Percentiles rank a stretch among this genome's conserved stretches.
Conservation (phyloP, 73 alveolate genomes). For the Uronychia binucleata region DNA sequence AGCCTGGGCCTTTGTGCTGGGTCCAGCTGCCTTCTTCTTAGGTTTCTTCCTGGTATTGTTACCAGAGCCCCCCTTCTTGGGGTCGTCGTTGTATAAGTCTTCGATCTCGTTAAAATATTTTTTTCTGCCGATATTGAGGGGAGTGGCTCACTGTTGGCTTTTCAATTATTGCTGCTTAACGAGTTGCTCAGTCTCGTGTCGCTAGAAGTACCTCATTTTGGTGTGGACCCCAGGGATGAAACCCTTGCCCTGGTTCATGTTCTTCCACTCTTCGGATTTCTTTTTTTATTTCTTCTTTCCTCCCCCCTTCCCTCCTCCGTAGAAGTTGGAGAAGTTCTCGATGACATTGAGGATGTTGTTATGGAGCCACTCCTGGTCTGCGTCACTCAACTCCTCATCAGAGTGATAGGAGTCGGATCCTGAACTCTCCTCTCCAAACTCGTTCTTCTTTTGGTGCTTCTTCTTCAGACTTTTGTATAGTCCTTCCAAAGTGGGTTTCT, state of each 20-base stretch:
- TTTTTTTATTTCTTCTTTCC: neutral
- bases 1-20: too few relatives aligned
- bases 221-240: neutral
- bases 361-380: constrained; percentile 6
- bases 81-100: neutral
- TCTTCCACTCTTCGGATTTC: neutral
- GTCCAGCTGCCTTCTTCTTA: too few relatives aligned
- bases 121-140: neutral
- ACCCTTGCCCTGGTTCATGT: neutral
- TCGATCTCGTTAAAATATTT: neutral
- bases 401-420: neutral
- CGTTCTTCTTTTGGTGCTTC: neutral
- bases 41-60: too few relatives aligned
- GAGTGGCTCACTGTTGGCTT: neutral
- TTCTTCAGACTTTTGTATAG: neutral
- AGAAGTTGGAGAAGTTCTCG: constrained; percentile 1
- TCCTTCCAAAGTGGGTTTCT: neutral
- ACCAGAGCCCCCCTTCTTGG: too few relatives aligned
- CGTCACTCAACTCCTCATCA: constrained; percentile 10
- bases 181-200: neutral
- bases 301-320: neutral
- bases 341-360: constrained; percentile 2
- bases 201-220: neutral
- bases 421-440: neutral
- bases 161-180: neutral